Evolutionary conservation across 768 basidiomycete species (phyloP).

Genomic region (Dacryopinax primogenitus): DNA sequence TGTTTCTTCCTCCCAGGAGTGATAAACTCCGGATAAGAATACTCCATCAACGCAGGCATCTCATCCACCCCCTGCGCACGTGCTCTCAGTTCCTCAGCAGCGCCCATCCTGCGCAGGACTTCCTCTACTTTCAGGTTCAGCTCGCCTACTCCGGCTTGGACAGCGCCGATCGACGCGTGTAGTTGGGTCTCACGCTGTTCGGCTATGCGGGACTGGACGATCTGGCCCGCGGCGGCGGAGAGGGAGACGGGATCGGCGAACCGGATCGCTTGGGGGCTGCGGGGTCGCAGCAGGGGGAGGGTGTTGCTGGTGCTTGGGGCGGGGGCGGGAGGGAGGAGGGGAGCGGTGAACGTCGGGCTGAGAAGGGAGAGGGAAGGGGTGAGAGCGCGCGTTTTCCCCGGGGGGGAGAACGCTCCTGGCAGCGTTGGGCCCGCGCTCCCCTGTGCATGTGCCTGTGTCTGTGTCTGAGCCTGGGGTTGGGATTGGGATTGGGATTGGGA

Average conservation of each 20-base stretch:
- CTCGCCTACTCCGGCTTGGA: background rate
- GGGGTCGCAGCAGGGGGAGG: background rate
- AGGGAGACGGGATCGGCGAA: background rate
- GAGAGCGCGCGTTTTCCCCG: background rate
- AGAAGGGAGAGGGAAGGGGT: background rate
- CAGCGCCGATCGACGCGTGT: slow-evolving; percentile 13
- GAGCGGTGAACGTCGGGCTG: background rate
- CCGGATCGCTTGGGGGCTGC: background rate
- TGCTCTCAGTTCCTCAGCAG: slow-evolving; percentile 25
- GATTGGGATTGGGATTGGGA: too few relatives aligned
- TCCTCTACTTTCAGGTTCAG: background rate
- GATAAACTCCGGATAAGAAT: background rate
- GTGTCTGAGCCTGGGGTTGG: background rate
- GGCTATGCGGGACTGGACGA: slow-evolving; percentile 13
- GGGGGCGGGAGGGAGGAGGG: background rate
- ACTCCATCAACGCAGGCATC: background rate
- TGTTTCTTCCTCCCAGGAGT: background rate
- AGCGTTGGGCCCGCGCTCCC: slow-evolving; percentile 1
- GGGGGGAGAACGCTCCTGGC: background rate
- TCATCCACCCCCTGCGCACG: slow-evolving; percentile 43
- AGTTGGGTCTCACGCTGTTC: slow-evolving; percentile 13
- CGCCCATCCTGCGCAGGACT: background rate
- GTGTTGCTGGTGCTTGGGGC: background rate
- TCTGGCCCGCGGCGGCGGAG: slow-evolving; percentile 5
- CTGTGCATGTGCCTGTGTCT: background rate